A percentile compares a stretch with the other conserved stretches of the same genome.
Conservation (phyloP, 805 yeast genomes). For the Teunomyces cretensis region DNA sequence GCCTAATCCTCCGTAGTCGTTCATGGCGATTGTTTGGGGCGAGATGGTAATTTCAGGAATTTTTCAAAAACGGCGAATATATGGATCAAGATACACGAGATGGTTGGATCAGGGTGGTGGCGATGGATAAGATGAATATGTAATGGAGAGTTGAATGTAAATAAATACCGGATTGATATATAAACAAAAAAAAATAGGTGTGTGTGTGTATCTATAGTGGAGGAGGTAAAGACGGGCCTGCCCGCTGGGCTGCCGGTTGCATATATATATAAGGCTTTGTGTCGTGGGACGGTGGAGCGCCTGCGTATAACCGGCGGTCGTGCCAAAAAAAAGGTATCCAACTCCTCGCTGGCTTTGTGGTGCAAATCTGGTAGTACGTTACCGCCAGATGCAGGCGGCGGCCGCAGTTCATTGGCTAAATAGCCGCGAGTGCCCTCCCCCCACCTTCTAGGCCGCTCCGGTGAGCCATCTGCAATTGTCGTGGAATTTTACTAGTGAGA, state of each 20-base stretch:
- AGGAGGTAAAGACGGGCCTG: no score
- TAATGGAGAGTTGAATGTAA: no score
- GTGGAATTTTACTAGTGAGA: background rate
- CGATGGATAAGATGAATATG: no score
- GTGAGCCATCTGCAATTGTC: background rate
- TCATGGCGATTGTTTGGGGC: slow-evolving; percentile 8
- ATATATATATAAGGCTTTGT: background rate
- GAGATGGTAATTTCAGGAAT: slow-evolving; percentile 5
- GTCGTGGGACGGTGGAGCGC: background rate
- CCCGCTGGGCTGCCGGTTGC: background rate
- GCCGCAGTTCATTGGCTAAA: background rate
- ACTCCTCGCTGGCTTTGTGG: background rate
- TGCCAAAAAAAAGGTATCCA: background rate
- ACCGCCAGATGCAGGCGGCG: background rate
- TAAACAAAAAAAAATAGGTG: no score
- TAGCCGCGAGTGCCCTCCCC: background rate
- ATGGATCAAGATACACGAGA: no score
- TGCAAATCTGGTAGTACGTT: background rate
- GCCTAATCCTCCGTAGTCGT: slow-evolving; percentile 27
- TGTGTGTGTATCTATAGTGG: no score
- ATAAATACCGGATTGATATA: no score
- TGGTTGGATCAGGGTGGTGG: no score
- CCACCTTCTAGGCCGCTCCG: background rate
- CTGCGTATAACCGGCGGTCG: background rate
- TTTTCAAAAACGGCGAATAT: background rate